Evolutionary conservation across 805 yeast genomes (phyloP).

Genomic region (Wickerhamiella alocasiicola): DNA sequence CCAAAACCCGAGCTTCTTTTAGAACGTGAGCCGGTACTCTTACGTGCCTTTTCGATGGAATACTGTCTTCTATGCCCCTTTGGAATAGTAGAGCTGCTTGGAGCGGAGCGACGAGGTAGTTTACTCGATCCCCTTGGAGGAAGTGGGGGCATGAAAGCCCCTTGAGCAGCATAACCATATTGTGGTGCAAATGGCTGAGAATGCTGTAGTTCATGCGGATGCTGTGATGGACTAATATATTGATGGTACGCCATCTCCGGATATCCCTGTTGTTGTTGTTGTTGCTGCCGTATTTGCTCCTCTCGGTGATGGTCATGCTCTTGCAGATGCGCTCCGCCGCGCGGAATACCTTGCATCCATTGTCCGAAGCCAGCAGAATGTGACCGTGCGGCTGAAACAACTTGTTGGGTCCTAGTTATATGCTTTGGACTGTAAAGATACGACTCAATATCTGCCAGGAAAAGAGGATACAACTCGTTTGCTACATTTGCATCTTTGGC

Average conservation of each 20-base stretch:
- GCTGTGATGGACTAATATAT: too few species aligned
- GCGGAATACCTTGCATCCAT: conserved; percentile 18
- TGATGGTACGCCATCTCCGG: too few species aligned
- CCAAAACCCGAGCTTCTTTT: too few species aligned
- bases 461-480: conserved; percentile 19
- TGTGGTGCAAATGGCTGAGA: background rate
- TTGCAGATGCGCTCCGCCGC: background rate
- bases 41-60: too few species aligned
- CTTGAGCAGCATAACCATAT: background rate
- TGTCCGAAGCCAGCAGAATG: conserved; percentile 16
- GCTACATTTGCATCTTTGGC: conserved; percentile 16
- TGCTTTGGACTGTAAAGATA: conserved; percentile 27
- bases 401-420: conserved; percentile 26
- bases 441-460: conserved; percentile 19
- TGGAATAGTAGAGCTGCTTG: too few species aligned
- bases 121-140: too few species aligned
- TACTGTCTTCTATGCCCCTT: too few species aligned
- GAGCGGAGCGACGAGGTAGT: too few species aligned
- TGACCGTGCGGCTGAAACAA: conserved; percentile 26
- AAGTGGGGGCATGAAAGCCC: too few species aligned
- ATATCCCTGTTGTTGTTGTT: background rate
- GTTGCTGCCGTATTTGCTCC: background rate
- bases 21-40: too few species aligned
- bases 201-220: background rate
- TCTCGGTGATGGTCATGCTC: background rate